Base-by-base conservation (phyloP, 176 grass and related monocot species). In the Zoysia japonica region DNA sequence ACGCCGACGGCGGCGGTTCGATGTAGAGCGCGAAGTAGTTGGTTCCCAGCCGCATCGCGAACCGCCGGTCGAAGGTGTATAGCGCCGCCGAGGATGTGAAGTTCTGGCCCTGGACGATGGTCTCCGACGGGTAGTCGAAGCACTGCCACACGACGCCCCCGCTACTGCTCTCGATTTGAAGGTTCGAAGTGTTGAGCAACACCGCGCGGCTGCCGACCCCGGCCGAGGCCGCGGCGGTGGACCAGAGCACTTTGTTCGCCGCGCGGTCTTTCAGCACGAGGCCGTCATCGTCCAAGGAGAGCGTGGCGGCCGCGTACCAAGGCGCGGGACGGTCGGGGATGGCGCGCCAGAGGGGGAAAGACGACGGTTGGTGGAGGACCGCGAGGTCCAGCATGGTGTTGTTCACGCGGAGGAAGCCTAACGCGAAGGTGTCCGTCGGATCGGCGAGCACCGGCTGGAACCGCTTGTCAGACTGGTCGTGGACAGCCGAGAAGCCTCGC, bases 91-190 rank as follows among this genome's bases (percentile, higher is more conserved):
- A 62, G 11, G 96, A 89, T 61, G 88, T 94, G 55, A 98, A 81
- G 90, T 93, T 98, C 77, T 98, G 96, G 36, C 74, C 80, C 70
- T 98, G 92, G 12, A 98, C 92, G 41, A 98, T 90, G 65, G 96
- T 98, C 56, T 94, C 86, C 6, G 86, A 82, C 66, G 96, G 92
- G 80, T 80, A 59, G 70, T 94, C 90, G 80, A 98, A 98, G 84
- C 96, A 94, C 35, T 91, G 92, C 96, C 96, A 98, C 68, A 83
- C 69, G 5, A 84, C 75, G 7, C 47, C 2, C 35, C 46, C 5
- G 28, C 44, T 11, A 39, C 59, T 47, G 70, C 72, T 92, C 19
- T 69, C 86, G 86, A 98, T 81, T 83, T 94, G 96, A 13, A 98
- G 90, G 82, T 93, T 90, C 61, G 96, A 98, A 17, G 96, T 92